A percentile compares a stretch with the other conserved stretches of the same genome.
phyloP scores from a whole-genome alignment of 352 stramenopile genomes.

The Phytophthora fragariae region DNA sequence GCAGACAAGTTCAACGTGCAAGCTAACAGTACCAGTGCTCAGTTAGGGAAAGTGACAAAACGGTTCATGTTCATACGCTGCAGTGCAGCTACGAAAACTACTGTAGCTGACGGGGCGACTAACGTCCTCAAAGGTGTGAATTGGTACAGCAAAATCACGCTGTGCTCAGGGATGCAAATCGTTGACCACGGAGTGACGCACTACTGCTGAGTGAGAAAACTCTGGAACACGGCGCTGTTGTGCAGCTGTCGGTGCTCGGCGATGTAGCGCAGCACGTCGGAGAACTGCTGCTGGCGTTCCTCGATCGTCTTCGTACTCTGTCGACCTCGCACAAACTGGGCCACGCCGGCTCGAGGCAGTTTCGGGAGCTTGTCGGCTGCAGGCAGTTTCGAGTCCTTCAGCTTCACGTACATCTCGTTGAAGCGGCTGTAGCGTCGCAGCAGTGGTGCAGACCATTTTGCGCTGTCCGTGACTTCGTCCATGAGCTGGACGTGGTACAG shows the following conservation, averaged over 20 bases:
- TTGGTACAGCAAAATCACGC: conserved; percentile 30
- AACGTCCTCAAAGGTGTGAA: conserved; percentile 18
- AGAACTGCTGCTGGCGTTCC: conserved; percentile 56
- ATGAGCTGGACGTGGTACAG: conserved; percentile 53
- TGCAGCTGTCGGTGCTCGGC: conserved; percentile 45
- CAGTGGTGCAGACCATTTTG: conserved; percentile 41
- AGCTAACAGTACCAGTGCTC: background rate
- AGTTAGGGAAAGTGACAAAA: conserved; percentile 4
- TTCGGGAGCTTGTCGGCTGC: conserved; percentile 42
- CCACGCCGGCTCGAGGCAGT: conserved; percentile 46
- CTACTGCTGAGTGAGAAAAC: conserved; percentile 42
- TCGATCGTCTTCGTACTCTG: conserved; percentile 55
- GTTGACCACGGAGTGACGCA: conserved; percentile 12
- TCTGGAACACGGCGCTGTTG: conserved; percentile 55
- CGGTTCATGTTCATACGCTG: conserved; percentile 27
- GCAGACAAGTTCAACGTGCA: conserved; percentile 13
- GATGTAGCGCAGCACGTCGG: conserved; percentile 59
- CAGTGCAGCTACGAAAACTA: conserved; percentile 15
- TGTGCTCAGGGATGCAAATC: conserved; percentile 13
- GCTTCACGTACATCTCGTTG: conserved; percentile 54
- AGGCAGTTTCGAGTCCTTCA: conserved; percentile 45
- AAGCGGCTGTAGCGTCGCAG: conserved; percentile 65
- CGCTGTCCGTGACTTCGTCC: conserved; percentile 33
- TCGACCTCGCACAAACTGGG: conserved; percentile 57
- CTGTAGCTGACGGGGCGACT: conserved; percentile 14